Evolutionary conservation across 2,329 filamentous ascomycete species (phyloP), one percentile per base, ranked within the genome.

Genomic region (Aspergillus sp.): DNA sequence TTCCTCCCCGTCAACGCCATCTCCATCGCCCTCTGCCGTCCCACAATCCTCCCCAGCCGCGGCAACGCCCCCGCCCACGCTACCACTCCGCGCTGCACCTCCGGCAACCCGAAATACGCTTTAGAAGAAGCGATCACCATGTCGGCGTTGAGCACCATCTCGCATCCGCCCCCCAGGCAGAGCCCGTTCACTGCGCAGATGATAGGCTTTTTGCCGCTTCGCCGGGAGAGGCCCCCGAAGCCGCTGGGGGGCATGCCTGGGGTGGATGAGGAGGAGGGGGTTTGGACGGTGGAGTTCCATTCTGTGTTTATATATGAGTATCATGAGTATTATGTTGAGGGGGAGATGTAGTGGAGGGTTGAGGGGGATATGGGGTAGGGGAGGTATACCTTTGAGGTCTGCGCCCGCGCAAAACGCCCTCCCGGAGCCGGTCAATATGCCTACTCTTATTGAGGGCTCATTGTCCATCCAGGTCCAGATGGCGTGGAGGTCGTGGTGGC

Each of bases 161-260:
- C 91, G 76, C 89, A 87, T 1, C 90, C 91, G 45, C 91, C 91
- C 45, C 91, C 91, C 41, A 91, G 82, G 59, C 88, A 90, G 13
- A 91, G 78, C 1, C 91, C 91, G 69, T 92, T 91, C 21, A 93
- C 87, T 0, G 91, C 91, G 4, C 87, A 89, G 19, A 94, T 82
- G 45, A 94, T 80, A 3, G 91, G 91, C 69, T 94, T 94, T 48
- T 74, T 74, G n/a, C 80, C 80, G 8, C 67, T 69, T 25, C 80
- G 76, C 15, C 77, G 76, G 15, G 80, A 79, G 6, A 83, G 72
- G 1, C 76, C 78, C 36, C 73, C 78, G 59, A 81, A 80, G 12
- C 78, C 79, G 7, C 67, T 70, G 10, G 68, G 45, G 4, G 76
- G 74, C 53, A 70, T 67, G 7, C 7, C 25, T 28, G 25, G 25